Conservation (phyloP, 352 stramenopile species). For the Pythium sp. region DNA sequence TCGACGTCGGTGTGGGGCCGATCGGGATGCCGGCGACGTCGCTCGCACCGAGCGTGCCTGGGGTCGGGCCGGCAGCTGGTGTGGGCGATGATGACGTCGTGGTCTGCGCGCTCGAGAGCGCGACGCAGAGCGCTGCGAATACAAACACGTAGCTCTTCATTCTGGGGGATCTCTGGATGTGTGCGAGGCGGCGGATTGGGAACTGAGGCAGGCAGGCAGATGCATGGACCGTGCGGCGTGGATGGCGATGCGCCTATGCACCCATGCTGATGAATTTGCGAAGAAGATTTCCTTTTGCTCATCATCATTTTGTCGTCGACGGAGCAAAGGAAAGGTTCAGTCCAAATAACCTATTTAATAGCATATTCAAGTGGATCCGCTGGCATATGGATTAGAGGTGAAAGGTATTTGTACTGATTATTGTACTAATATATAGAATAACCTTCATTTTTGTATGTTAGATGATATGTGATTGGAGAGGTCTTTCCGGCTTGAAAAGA, state of each 20-base stretch:
- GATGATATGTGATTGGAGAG: not conserved
- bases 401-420: not conserved
- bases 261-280: not conserved
- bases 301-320: not conserved
- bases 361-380: not conserved
- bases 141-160: slow-evolving; percentile 17
- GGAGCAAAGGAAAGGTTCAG: not conserved
- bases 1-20: slow-evolving; percentile 16
- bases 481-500: not conserved
- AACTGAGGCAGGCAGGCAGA: not conserved
- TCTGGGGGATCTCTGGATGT: not conserved
- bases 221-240: not conserved
- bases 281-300: slow-evolving; percentile 2
- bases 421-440: not conserved
- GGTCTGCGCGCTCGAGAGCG: slow-evolving; percentile 11
- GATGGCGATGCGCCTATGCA: not conserved
- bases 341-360: not conserved
- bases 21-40: slow-evolving; percentile 21
- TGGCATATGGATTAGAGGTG: not conserved
- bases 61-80: slow-evolving; percentile 5
- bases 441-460: not conserved
- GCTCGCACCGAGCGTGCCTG: slow-evolving; percentile 18
- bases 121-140: not conserved
- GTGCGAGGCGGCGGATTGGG: not conserved
- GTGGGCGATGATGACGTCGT: slow-evolving; percentile 6